These are phyloP conservation scores for Colletotrichum zoysiae DNA, from an alignment of 2,329 filamentous ascomycete species.

Conservation along the genomic window DNA sequence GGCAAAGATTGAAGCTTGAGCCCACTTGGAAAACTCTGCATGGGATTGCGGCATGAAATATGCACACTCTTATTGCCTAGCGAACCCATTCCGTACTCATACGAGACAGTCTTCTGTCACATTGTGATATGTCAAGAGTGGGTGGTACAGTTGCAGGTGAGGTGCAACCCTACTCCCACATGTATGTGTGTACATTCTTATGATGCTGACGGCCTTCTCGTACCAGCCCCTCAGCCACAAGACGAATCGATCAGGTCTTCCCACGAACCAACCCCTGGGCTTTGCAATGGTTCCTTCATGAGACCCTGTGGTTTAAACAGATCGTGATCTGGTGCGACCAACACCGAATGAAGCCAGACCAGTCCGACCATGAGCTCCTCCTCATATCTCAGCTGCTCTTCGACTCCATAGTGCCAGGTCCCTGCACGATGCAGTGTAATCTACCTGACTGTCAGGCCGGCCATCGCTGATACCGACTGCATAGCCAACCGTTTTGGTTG, in stretches of 20 bases:
- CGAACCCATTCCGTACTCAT: conserved; percentile 30
- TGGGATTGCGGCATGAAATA: conserved; percentile 36
- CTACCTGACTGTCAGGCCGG: conserved; percentile 24
- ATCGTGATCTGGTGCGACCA: conserved; percentile 37
- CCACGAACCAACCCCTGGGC: not conserved
- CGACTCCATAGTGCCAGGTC: conserved; percentile 33
- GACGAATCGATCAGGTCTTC: not conserved
- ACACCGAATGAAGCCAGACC: conserved; percentile 29
- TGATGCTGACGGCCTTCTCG: conserved; percentile 24
- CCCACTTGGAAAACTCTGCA: conserved; percentile 42
- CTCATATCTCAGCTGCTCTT: conserved; percentile 33
- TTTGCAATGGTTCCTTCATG: not conserved
- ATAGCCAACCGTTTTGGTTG: conserved; percentile 30
- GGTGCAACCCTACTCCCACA: conserved; percentile 16
- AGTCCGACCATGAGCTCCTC: conserved; percentile 28
- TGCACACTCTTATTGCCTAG: conserved; percentile 30
- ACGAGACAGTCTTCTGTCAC: conserved; percentile 18
- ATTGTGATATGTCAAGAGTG: conserved; percentile 40
- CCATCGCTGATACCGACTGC: conserved; percentile 28
- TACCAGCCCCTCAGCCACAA: conserved; percentile 24
- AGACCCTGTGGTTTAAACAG: conserved; percentile 17
- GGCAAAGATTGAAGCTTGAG: conserved; percentile 35
- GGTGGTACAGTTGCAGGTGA: conserved; percentile 21
- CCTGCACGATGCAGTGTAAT: conserved; percentile 41
- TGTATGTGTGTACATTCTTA: conserved; percentile 9